phyloP scores from a whole-genome alignment of 371 early-diverging fungal genomes.

The Rhizomucor pusillus region DNA sequence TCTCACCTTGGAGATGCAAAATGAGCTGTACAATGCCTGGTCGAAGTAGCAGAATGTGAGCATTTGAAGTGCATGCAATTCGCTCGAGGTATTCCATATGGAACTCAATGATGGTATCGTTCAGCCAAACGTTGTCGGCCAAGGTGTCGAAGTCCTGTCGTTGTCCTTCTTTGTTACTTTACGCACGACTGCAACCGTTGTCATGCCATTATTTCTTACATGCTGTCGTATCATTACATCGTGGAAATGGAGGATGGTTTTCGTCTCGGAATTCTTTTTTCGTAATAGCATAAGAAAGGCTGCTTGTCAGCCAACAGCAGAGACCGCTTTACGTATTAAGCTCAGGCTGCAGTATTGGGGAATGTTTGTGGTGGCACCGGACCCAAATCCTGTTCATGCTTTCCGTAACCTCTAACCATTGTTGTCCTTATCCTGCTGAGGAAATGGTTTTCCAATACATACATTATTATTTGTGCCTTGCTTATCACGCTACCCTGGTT shows the following conservation, averaged over 20 bases:
- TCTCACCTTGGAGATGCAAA: slow-evolving; percentile 31
- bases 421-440: too few relatives aligned
- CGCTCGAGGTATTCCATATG: slow-evolving; percentile 53
- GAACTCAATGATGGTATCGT: slow-evolving; percentile 57
- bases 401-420: too few relatives aligned
- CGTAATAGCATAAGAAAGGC: background rate
- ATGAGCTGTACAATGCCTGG: slow-evolving; percentile 41
- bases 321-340: background rate
- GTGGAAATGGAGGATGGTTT: slow-evolving; percentile 31
- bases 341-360: too few relatives aligned
- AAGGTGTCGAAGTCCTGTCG: slow-evolving; percentile 44
- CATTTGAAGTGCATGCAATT: slow-evolving; percentile 22
- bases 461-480: too few relatives aligned
- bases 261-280: slow-evolving; percentile 5
- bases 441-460: too few relatives aligned
- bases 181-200: background rate
- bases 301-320: background rate
- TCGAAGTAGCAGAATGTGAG: slow-evolving; percentile 29
- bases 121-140: slow-evolving; percentile 50
- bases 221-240: slow-evolving; percentile 36
- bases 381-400: too few relatives aligned
- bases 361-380: too few relatives aligned
- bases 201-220: slow-evolving; percentile 16
- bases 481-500: too few relatives aligned
- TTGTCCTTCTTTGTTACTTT: background rate